These are phyloP conservation scores for Dorcoceras hygrometricum DNA, from an alignment of 257 asterid genomes.

Conservation along the genomic window DNA sequence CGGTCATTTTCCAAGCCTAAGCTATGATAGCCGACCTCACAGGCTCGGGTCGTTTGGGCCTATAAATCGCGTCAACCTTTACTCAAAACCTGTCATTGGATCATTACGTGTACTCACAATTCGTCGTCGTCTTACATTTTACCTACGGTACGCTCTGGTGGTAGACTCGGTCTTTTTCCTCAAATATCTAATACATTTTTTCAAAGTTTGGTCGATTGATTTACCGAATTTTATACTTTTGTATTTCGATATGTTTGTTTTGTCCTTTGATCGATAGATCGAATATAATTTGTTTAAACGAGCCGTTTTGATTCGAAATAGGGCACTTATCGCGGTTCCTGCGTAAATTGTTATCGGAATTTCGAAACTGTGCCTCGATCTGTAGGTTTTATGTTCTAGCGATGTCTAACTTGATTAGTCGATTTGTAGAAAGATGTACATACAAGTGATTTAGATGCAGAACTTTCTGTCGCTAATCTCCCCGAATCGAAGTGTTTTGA, in stretches of 20 bases:
- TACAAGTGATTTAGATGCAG: no score
- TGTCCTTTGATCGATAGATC: conserved; percentile 12
- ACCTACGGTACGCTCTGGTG: conserved; percentile 34
- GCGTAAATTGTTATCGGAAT: not conserved
- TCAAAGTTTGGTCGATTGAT: not conserved
- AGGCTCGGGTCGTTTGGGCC: conserved; percentile 34
- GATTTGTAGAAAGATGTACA: no score
- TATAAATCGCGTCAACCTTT: conserved; percentile 29
- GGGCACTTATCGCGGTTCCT: conserved; percentile 13
- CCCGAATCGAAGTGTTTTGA: not conserved
- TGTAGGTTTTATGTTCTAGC: not conserved
- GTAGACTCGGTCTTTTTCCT: conserved; percentile 20
- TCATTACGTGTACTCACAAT: conserved; percentile 28
- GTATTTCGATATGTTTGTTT: not conserved
- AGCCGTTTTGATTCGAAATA: not conserved
- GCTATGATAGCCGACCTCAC: conserved; percentile 39
- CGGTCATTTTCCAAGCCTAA: conserved; percentile 35
- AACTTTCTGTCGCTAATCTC: no score
- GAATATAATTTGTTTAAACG: not conserved
- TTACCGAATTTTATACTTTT: not conserved
- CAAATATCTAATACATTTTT: not conserved
- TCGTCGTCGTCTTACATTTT: conserved; percentile 20
- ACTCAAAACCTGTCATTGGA: conserved; percentile 9
- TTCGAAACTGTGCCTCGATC: not conserved
- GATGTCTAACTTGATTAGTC: not conserved